Conservation (phyloP, 2,329 filamentous ascomycete species). For the Colletotrichum orbiculare region DNA sequence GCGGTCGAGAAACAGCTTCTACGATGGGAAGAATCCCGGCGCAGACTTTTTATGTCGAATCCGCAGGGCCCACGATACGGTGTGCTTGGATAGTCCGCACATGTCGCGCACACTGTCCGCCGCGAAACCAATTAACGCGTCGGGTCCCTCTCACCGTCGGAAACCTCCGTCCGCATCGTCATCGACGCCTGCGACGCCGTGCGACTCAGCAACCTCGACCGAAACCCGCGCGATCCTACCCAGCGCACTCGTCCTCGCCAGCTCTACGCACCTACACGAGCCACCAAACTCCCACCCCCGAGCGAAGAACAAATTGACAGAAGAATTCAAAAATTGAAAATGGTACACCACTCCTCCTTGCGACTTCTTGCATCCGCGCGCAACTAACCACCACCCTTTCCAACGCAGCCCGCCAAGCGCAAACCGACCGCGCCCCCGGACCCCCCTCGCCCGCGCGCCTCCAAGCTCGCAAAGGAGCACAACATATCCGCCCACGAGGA, state of each 20-base stretch:
- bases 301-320: too few relatives aligned
- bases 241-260: too few relatives aligned
- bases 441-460: slow-evolving; percentile 66
- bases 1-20: fast-evolving
- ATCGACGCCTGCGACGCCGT: slow-evolving; percentile 7
- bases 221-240: too few relatives aligned
- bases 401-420: slow-evolving; percentile 63
- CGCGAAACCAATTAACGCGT: slow-evolving; percentile 34
- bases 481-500: slow-evolving; percentile 87
- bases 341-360: slow-evolving; percentile 4
- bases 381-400: not conserved
- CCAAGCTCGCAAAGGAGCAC: slow-evolving; percentile 93
- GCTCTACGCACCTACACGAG: too few relatives aligned
- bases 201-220: too few relatives aligned
- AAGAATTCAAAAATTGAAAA: not conserved
- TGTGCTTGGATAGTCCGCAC: not conserved
- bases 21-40: not conserved
- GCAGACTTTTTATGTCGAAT: not conserved
- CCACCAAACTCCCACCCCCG: too few relatives aligned
- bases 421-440: slow-evolving; percentile 51
- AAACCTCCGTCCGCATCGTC: slow-evolving; percentile 1
- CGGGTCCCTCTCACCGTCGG: not conserved
- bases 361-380: not conserved
- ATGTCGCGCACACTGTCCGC: slow-evolving; percentile 7
- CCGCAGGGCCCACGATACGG: not conserved